These are phyloP conservation scores for Lathyrus tuberosus DNA, from an alignment of 306 rosid species.

Conservation along the genomic window DNA sequence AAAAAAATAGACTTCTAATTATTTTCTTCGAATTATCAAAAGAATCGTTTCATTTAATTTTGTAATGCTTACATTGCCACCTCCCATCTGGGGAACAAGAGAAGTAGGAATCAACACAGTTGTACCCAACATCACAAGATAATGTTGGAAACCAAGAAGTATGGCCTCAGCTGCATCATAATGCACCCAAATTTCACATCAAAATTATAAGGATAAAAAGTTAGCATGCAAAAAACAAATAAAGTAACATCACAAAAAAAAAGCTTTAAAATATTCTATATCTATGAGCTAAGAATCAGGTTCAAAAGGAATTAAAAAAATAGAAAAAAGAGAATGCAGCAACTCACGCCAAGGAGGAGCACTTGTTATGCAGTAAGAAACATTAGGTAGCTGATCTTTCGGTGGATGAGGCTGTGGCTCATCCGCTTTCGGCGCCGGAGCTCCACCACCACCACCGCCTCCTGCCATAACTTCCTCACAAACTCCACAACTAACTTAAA, in stretches of 20 bases:
- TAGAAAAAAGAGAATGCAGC: slow-evolving; percentile 28
- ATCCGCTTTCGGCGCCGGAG: slow-evolving; percentile 64
- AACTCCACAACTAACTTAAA: slow-evolving; percentile 40
- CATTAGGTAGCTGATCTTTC: slow-evolving; percentile 84
- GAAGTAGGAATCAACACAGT: slow-evolving; percentile 90
- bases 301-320: slow-evolving; percentile 33
- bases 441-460: slow-evolving; percentile 65
- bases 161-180: slow-evolving; percentile 94
- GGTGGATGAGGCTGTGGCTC: slow-evolving; percentile 98
- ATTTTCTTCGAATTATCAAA: slow-evolving; percentile 22
- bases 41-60: slow-evolving; percentile 2
- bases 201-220: slow-evolving; percentile 38
- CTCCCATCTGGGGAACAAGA: slow-evolving; percentile 99
- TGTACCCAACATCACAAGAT: slow-evolving; percentile 98
- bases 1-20: background rate
- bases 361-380: slow-evolving; percentile 90
- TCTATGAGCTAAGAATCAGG: slow-evolving; percentile 46
- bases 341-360: slow-evolving; percentile 99
- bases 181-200: slow-evolving; percentile 39
- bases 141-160: slow-evolving; percentile 98
- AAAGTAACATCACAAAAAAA: slow-evolving; percentile 10
- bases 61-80: slow-evolving; percentile 83
- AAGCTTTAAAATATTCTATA: slow-evolving; percentile 42
- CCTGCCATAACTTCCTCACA: slow-evolving; percentile 68
- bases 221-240: slow-evolving; percentile 26